A percentile compares a stretch with the other conserved stretches of the same genome.
phyloP scores from a whole-genome alignment of 176 grass and related monocot species.

The Bothriochloa decipiens region DNA sequence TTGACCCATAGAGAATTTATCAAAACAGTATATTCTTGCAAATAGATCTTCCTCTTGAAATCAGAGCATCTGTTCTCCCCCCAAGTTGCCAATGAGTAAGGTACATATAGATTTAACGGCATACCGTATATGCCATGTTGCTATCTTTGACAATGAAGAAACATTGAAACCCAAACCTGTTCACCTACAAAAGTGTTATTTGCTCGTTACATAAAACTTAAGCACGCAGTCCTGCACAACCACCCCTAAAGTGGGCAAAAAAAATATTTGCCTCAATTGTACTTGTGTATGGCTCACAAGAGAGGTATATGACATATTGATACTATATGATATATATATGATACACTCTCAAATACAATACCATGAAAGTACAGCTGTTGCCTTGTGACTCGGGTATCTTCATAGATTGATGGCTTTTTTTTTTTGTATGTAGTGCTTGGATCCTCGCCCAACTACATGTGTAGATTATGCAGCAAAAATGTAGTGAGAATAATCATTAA shows the following conservation, averaged over 20 bases:
- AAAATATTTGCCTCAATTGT: background rate
- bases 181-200: background rate
- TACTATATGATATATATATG: background rate
- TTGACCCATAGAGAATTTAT: background rate
- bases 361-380: background rate
- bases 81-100: conserved; percentile 24
- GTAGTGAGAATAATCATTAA: background rate
- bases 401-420: no score
- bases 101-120: background rate
- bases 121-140: background rate
- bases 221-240: background rate
- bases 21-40: background rate
- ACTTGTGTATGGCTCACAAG: background rate
- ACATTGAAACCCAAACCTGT: background rate
- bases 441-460: no score
- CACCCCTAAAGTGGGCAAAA: background rate
- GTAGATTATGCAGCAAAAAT: background rate
- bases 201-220: background rate
- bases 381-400: background rate
- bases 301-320: background rate
- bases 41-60: conserved; percentile 14
- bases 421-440: no score
- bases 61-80: conserved; percentile 34
- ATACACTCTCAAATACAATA: background rate
- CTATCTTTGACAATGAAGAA: background rate